These are phyloP conservation scores for Puccinia coronata DNA, from an alignment of 1,284 basidiomycete genomes.

Conservation along the genomic window DNA sequence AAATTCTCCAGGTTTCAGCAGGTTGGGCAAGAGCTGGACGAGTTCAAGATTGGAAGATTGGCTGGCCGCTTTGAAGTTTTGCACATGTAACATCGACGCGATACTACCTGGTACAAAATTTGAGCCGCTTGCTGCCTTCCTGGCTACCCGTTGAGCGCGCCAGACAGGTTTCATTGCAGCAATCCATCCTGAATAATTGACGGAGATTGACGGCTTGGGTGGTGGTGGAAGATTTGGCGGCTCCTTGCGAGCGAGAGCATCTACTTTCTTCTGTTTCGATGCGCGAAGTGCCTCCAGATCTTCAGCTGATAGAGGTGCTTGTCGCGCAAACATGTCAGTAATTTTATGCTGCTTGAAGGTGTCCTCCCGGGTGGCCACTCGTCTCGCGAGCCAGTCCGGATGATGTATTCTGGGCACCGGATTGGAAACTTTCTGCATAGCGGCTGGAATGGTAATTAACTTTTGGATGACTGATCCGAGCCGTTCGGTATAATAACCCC, in stretches of 20 bases:
- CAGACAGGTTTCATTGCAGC: conserved; percentile 77
- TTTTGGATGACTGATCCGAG: conserved; percentile 98
- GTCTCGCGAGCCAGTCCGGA: conserved; percentile 93
- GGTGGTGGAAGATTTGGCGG: conserved; percentile 50
- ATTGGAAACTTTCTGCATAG: conserved; percentile 95
- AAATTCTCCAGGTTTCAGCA: conserved; percentile 77
- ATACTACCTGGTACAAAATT: conserved; percentile 53
- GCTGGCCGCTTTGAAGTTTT: conserved; percentile 66
- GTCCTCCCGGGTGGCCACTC: conserved; percentile 85
- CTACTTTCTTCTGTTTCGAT: conserved; percentile 45
- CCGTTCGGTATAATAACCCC: conserved; percentile 98
- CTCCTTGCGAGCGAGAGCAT: conserved; percentile 59
- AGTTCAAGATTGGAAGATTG: conserved; percentile 78
- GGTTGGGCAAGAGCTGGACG: conserved; percentile 76
- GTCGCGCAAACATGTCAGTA: conserved; percentile 84
- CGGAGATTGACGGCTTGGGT: conserved; percentile 55
- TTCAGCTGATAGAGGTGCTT: conserved; percentile 53
- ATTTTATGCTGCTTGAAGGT: conserved; percentile 98
- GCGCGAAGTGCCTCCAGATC: conserved; percentile 46
- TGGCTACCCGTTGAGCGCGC: conserved; percentile 65
- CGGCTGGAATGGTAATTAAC: conserved; percentile 97
- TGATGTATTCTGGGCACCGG: conserved; percentile 94
- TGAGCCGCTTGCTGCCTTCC: conserved; percentile 53
- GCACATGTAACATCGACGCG: conserved; percentile 73
- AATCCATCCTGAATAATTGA: conserved; percentile 77